Evolutionary conservation across 495 filamentous ascomycete genomes (phyloP), one percentile per base, ranked within the genome.

Genomic region (Penicillium paradoxum): DNA sequence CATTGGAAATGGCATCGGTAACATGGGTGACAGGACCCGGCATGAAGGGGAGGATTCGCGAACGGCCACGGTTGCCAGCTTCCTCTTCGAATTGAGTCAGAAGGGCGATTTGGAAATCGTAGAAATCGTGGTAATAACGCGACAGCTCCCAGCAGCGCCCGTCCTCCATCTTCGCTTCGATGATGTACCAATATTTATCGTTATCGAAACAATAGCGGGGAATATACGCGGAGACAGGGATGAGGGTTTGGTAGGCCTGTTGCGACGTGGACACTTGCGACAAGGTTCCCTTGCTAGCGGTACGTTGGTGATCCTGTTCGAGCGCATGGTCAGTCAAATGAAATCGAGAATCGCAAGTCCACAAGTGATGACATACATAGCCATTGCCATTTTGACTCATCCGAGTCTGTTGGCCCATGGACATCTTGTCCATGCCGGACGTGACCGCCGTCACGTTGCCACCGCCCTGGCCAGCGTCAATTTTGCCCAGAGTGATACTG

Each of bases 151-250:
- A 97, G 60, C 87, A 85, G 39, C 86, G 82, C 33, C 90, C 91
- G 65, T 97, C 91, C 57, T 96, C 91, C 73, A 98, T 84, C 58
- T 83, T 77, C 22, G 88, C 89, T 63, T 97, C 92, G 50, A 98
- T 90, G 46, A 96, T 88, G 66, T 97, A 98, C 90, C 93, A 97
- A 66, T 97, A 98, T 59, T 96, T 96, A 65, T 96, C 91, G 64
- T 96, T 91, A 44, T 92, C 91, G 64, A 95, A 97, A 65, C 88
- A 96, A 71, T 96, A 98, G 37, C 90, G 80, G 17, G 95, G 91
- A 53, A 98, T 95, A 18, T 82, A 85, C 1, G 91, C 93, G 27
- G 84, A 83, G 38, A 93, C 75, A 10, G 87, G 85, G 9, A 83
- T 79, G 56, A 75, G 64, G 21, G 74, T 63, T 18, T 61, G 66